These are phyloP conservation scores for Tremella yokohamensis DNA, from an alignment of 768 basidiomycete genomes.

Conservation along the genomic window DNA sequence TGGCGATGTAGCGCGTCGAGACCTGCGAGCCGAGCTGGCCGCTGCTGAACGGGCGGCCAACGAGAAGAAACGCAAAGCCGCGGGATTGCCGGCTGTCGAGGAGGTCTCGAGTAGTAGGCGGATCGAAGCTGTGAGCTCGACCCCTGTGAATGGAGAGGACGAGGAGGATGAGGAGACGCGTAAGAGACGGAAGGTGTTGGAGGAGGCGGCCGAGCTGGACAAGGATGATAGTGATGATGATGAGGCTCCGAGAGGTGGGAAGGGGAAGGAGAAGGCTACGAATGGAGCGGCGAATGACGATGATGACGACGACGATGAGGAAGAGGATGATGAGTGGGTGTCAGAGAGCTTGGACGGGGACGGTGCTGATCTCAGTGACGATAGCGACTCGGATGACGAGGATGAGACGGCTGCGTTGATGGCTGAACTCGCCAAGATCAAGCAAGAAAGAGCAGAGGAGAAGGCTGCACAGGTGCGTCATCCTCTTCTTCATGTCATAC, in stretches of 20 bases:
- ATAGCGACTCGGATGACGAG: constrained; percentile 63
- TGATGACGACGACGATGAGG: constrained; percentile 50
- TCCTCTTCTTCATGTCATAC: background rate
- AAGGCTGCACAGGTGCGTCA: constrained; percentile 60
- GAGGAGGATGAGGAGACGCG: constrained; percentile 65
- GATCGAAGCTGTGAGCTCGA: constrained; percentile 53
- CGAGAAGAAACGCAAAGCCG: constrained; percentile 88
- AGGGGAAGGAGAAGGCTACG: constrained; percentile 14
- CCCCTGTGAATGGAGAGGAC: constrained; percentile 17
- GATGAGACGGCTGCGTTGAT: constrained; percentile 91
- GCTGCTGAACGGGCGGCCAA: constrained; percentile 79
- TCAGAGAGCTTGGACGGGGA: background rate
- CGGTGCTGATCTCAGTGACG: constrained; percentile 13
- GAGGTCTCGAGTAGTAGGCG: constrained; percentile 53
- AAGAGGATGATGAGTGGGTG: constrained; percentile 51
- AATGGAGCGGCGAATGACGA: constrained; percentile 52
- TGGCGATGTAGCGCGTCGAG: constrained; percentile 70
- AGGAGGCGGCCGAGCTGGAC: constrained; percentile 81
- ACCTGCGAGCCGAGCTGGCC: constrained; percentile 77
- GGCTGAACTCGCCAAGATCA: constrained; percentile 97
- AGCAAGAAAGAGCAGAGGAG: constrained; percentile 90
- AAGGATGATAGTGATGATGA: constrained; percentile 82
- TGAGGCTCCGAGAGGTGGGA: constrained; percentile 34
- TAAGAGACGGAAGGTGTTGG: constrained; percentile 81
- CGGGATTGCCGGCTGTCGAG: constrained; percentile 58